Evolutionary conservation across 805 yeast species (phyloP).

Genomic region (Monosporozyma unispora): DNA sequence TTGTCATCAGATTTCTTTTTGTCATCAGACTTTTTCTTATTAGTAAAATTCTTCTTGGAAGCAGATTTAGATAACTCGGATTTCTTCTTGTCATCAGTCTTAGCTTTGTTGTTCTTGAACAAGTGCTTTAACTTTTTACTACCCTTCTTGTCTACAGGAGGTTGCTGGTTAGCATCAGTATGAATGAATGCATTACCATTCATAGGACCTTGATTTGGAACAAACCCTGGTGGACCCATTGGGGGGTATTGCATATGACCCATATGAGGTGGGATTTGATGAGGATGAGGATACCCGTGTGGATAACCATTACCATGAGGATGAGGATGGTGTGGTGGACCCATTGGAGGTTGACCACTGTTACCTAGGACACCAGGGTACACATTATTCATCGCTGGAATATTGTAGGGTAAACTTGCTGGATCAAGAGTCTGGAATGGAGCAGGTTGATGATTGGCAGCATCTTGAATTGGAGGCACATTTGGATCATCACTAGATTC

Average conservation of each 20-base stretch:
- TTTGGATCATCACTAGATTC: constrained; percentile 11
- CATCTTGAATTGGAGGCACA: not conserved
- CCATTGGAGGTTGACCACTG: constrained; percentile 5
- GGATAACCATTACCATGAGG: not conserved
- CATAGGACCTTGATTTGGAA: constrained; percentile 6
- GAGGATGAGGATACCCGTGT: constrained; percentile 5
- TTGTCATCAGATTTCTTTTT: not conserved
- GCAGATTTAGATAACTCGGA: not conserved
- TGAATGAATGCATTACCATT: constrained; percentile 8
- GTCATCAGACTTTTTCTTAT: not conserved
- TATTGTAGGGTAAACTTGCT: constrained; percentile 21
- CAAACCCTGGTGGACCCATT: not conserved
- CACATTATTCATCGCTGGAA: constrained; percentile 15
- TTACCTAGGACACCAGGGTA: not conserved
- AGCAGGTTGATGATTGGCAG: constrained; percentile 4
- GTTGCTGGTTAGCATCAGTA: not conserved
- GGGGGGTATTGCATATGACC: constrained; percentile 4
- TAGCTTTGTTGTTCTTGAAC: constrained; percentile 3
- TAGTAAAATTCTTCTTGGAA: not conserved
- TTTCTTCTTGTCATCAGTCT: not conserved
- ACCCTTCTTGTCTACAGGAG: constrained; percentile 9
- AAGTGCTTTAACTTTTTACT: constrained; percentile 8
- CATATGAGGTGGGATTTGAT: constrained; percentile 5
- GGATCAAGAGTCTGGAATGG: constrained; percentile 11
- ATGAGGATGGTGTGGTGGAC: not conserved